Evolutionary conservation across 345 rosid species (phyloP).

Genomic region (Citrus inodora): DNA sequence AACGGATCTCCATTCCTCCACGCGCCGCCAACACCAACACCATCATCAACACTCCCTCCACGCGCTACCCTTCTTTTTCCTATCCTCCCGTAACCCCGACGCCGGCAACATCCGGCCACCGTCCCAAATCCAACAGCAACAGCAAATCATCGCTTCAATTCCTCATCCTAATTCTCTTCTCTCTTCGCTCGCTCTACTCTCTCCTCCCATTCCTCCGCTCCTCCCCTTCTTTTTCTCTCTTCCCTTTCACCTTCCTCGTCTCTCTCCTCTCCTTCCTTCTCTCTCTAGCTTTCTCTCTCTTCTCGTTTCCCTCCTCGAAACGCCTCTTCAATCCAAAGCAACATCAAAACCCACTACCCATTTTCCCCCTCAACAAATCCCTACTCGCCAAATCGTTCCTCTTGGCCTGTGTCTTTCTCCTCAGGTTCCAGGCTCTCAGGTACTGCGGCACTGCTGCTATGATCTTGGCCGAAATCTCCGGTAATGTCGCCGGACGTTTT

Average conservation of each 20-base stretch:
- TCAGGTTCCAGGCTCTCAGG: slow-evolving; percentile 83
- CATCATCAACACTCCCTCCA: slow-evolving; percentile 9
- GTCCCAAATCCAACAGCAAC: slow-evolving; percentile 23
- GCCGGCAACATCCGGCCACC: slow-evolving; percentile 58
- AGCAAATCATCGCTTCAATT: slow-evolving; percentile 39
- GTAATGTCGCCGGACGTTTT: slow-evolving; percentile 65
- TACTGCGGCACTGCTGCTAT: slow-evolving; percentile 92
- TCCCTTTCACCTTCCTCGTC: slow-evolving; percentile 44
- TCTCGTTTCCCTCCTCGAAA: slow-evolving; percentile 24
- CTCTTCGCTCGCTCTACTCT: slow-evolving; percentile 53
- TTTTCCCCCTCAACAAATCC: slow-evolving; percentile 41
- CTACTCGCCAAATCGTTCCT: slow-evolving; percentile 51
- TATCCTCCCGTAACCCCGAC: slow-evolving; percentile 51
- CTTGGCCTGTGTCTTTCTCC: slow-evolving; percentile 61
- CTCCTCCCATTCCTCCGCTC: slow-evolving; percentile 59
- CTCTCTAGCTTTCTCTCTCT: slow-evolving; percentile 28
- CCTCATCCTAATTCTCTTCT: slow-evolving; percentile 50
- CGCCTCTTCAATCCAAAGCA: slow-evolving; percentile 22
- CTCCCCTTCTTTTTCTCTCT: slow-evolving; percentile 50
- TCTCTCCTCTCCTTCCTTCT: slow-evolving; percentile 38
- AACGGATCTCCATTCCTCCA: slow-evolving; percentile 62
- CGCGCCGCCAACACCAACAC: slow-evolving; percentile 21
- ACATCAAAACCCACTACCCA: slow-evolving; percentile 16
- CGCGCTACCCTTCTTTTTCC: slow-evolving; percentile 38
- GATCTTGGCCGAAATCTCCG: slow-evolving; percentile 89